phyloP scores from a whole-genome alignment of 2,329 filamentous ascomycete genomes.

The Venturia carpophila region DNA sequence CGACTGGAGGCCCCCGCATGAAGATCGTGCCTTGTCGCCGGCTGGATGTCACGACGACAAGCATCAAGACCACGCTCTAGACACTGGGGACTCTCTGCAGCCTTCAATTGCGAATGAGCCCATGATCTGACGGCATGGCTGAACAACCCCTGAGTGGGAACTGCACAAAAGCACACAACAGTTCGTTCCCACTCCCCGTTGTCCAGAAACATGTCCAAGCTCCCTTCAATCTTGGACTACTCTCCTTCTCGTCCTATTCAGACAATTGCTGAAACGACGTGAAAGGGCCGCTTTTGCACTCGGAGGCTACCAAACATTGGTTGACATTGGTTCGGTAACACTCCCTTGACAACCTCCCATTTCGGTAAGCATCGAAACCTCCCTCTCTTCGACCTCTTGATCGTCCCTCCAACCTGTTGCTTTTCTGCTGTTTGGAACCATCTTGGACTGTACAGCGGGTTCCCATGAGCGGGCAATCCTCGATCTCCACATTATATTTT shows the following conservation, averaged over 20 bases:
- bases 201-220: background rate
- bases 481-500: background rate
- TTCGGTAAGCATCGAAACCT: background rate
- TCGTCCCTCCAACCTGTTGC: background rate
- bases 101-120: no score
- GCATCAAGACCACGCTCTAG: no score
- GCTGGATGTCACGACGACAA: no score
- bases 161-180: background rate
- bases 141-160: no score
- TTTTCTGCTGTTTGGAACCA: background rate
- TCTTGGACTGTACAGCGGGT: background rate
- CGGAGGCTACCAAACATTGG: background rate
- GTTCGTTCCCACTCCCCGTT: background rate
- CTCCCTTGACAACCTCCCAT: background rate
- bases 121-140: no score
- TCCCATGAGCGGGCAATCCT: background rate
- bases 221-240: constrained; percentile 2
- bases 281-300: background rate
- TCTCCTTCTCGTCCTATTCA: background rate
- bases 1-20: no score
- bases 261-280: background rate
- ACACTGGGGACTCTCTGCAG: no score
- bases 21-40: no score
- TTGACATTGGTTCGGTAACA: background rate
- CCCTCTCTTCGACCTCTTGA: background rate